These are phyloP conservation scores for Sequoia sempervirens DNA, from an alignment of 75 land plant species.

Conservation along the genomic window DNA sequence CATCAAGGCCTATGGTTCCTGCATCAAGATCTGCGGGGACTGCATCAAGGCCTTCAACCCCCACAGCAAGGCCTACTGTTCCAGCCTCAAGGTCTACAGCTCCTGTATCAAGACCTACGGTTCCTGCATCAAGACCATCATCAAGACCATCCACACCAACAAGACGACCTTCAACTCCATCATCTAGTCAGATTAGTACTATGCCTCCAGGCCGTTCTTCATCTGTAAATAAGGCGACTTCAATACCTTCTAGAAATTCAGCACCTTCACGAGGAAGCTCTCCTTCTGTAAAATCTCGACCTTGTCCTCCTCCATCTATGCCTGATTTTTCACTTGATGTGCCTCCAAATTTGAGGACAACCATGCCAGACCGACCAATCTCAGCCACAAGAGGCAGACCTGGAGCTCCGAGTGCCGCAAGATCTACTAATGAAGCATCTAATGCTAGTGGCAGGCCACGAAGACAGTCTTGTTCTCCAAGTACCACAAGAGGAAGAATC, in stretches of 20 bases:
- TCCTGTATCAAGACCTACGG: slow-evolving; percentile 22
- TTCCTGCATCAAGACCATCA: slow-evolving; percentile 20
- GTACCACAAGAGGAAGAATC: slow-evolving; percentile 35
- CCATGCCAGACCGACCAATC: slow-evolving; percentile 51
- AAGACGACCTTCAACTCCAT: slow-evolving; percentile 42
- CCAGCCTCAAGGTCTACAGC: slow-evolving; percentile 26
- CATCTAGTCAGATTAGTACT: slow-evolving; percentile 16
- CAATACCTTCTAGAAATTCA: slow-evolving; percentile 35
- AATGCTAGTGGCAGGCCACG: slow-evolving; percentile 26
- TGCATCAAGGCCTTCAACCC: slow-evolving; percentile 50
- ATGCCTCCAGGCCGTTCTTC: slow-evolving; percentile 39
- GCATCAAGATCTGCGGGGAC: slow-evolving; percentile 26
- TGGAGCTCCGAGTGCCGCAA: slow-evolving; percentile 30
- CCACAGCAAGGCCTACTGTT: slow-evolving; percentile 47
- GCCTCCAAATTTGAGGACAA: slow-evolving; percentile 62
- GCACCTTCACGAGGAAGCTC: slow-evolving; percentile 42
- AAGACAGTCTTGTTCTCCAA: slow-evolving; percentile 66
- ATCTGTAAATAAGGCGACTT: slow-evolving; percentile 28
- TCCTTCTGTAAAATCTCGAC: slow-evolving; percentile 50
- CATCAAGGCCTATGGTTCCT: slow-evolving; percentile 36
- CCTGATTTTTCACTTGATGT: slow-evolving; percentile 66
- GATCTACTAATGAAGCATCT: slow-evolving; percentile 27
- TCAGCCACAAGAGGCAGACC: slow-evolving; percentile 71
- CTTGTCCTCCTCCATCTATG: slow-evolving; percentile 47
- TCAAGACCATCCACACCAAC: slow-evolving; percentile 39